phyloP scores from a whole-genome alignment of 2,329 filamentous ascomycete genomes.

The Xylaria sp. region DNA sequence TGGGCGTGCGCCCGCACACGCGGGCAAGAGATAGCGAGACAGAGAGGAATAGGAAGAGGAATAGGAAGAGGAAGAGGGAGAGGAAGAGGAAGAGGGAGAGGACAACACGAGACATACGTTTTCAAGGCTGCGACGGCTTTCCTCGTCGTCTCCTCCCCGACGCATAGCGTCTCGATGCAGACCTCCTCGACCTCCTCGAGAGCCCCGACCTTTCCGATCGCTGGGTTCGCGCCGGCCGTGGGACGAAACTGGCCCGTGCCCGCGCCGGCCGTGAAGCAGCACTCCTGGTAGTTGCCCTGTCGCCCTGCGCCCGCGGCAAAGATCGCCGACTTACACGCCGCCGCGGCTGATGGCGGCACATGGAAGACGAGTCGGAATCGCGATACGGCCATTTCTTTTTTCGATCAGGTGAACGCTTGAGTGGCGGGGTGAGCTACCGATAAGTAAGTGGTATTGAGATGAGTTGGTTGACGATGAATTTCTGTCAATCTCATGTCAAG shows the following conservation, averaged over 20 bases:
- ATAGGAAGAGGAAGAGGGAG: background rate
- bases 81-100: too few species aligned
- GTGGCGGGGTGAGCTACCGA: background rate
- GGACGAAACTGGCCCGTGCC: slow-evolving; percentile 76
- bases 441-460: background rate
- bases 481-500: background rate
- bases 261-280: slow-evolving; percentile 58
- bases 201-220: slow-evolving; percentile 67
- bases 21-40: background rate
- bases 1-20: too few species aligned
- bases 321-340: slow-evolving; percentile 65
- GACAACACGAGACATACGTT: slow-evolving; percentile 58
- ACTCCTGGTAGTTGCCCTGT: slow-evolving; percentile 66
- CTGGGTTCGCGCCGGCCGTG: slow-evolving; percentile 68
- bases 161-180: slow-evolving; percentile 71
- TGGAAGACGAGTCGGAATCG: slow-evolving; percentile 62
- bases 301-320: slow-evolving; percentile 69
- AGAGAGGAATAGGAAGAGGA: background rate
- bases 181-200: slow-evolving; percentile 71
- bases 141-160: slow-evolving; percentile 66
- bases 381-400: slow-evolving; percentile 26
- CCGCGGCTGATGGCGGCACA: slow-evolving; percentile 58
- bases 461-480: background rate
- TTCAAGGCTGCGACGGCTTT: slow-evolving; percentile 73
- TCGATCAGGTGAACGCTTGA: background rate